These are phyloP conservation scores for Leccinum fallax DNA, from an alignment of 1,284 basidiomycete species.

Conservation along the genomic window DNA sequence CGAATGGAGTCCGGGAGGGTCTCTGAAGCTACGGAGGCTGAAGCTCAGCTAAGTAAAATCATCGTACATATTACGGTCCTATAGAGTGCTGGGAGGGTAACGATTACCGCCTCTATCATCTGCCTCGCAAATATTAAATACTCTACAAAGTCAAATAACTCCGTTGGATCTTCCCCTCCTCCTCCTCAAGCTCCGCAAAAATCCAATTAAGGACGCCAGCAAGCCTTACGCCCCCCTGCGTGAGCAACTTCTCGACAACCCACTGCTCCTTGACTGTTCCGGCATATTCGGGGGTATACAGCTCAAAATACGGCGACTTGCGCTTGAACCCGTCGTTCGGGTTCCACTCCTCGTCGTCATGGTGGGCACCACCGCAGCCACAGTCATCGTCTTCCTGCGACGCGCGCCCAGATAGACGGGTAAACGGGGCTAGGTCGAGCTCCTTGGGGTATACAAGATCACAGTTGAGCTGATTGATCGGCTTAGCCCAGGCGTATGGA, in stretches of 20 bases:
- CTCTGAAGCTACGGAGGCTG: too few relatives aligned
- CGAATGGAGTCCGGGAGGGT: too few relatives aligned
- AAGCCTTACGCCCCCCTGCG: conserved; percentile 80
- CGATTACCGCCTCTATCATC: background rate
- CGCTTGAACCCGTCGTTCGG: conserved; percentile 2
- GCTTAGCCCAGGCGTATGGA: conserved; percentile 75
- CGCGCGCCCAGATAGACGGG: conserved; percentile 6
- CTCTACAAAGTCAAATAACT: background rate
- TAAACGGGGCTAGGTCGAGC: conserved; percentile 50
- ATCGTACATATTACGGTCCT: background rate
- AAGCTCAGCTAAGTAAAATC: background rate
- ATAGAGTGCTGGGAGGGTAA: background rate
- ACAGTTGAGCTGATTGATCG: conserved; percentile 78
- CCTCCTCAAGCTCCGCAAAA: conserved; percentile 40
- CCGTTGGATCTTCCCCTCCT: background rate
- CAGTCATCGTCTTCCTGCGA: background rate
- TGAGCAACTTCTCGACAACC: conserved; percentile 80
- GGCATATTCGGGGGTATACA: conserved; percentile 85
- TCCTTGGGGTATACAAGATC: conserved; percentile 75
- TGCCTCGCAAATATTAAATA: background rate
- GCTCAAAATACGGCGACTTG: conserved; percentile 57
- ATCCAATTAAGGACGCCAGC: conserved; percentile 80
- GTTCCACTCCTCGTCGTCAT: conserved; percentile 16
- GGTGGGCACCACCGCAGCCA: background rate
- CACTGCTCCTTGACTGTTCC: conserved; percentile 67